Evolutionary conservation across 345 rosid genomes (phyloP).

Genomic region (Clausena lansium): DNA sequence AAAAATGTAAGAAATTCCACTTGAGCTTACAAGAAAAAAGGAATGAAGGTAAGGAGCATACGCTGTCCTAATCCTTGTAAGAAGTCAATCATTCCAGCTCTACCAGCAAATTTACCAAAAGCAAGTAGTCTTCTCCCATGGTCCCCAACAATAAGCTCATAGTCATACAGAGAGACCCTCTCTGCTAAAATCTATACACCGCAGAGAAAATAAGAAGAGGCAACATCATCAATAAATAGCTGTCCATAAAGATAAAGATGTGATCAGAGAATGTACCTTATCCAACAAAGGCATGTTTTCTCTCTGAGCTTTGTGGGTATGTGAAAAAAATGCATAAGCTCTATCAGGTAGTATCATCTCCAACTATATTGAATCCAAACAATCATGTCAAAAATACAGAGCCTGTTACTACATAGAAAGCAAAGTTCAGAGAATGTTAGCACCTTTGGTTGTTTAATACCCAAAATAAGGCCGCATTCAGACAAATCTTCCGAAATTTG

Average conservation of each 20-base stretch:
- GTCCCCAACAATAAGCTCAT: conserved; percentile 79
- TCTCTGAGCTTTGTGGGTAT: conserved; percentile 60
- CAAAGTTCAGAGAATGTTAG: not conserved
- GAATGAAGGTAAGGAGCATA: conserved; percentile 29
- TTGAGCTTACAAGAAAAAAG: not conserved
- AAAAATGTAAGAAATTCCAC: not conserved
- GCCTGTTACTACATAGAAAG: not conserved
- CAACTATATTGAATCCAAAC: conserved; percentile 31
- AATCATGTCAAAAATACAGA: not conserved
- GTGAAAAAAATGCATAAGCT: conserved; percentile 63
- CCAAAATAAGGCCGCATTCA: conserved; percentile 81
- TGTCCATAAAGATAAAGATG: not conserved
- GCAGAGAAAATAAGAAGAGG: not conserved
- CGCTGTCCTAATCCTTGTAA: conserved; percentile 78
- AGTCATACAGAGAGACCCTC: conserved; percentile 75
- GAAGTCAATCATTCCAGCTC: conserved; percentile 89
- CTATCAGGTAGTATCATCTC: conserved; percentile 50
- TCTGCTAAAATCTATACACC: conserved; percentile 58
- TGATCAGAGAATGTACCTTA: conserved; percentile 32
- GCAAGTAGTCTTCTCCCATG: conserved; percentile 65
- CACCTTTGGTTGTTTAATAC: conserved; percentile 61
- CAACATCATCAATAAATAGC: not conserved
- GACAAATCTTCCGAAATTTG: conserved; percentile 81
- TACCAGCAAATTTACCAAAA: conserved; percentile 88
- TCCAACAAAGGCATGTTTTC: conserved; percentile 58